Evolutionary conservation across 768 basidiomycete species (phyloP).

Genomic region (Pulveroboletus sp.): DNA sequence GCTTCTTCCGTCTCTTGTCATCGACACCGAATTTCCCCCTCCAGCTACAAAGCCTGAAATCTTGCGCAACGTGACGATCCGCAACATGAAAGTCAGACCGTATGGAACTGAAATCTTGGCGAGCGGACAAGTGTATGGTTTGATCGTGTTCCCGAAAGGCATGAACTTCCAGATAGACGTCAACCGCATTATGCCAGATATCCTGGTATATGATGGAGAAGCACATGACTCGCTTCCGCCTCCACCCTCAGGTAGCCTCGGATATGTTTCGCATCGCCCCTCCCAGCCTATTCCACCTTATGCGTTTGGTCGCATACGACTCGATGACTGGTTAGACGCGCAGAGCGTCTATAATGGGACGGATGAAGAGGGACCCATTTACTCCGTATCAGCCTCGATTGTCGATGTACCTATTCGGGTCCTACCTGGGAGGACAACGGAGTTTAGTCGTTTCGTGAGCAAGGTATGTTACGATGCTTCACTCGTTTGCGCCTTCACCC

Average conservation of each 20-base stretch:
- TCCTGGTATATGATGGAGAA: conserved; percentile 74
- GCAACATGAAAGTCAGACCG: conserved; percentile 69
- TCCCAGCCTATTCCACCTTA: conserved; percentile 66
- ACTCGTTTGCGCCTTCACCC: conserved; percentile 1
- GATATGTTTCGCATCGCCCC: conserved; percentile 43
- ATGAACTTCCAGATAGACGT: conserved; percentile 67
- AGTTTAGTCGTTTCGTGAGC: conserved; percentile 72
- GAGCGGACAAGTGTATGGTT: conserved; percentile 65
- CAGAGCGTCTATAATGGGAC: conserved; percentile 40
- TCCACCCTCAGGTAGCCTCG: conserved; percentile 6
- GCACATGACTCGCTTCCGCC: conserved; percentile 36
- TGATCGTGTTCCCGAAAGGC: conserved; percentile 65
- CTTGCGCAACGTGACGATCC: conserved; percentile 69
- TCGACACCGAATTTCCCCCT: conserved; percentile 58
- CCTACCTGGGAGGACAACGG: conserved; percentile 71
- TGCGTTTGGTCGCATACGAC: conserved; percentile 76
- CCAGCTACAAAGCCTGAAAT: conserved; percentile 63
- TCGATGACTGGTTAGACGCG: conserved; percentile 63
- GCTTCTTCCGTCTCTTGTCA: conserved; percentile 48
- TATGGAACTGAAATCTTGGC: conserved; percentile 50
- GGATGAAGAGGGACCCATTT: conserved; percentile 51
- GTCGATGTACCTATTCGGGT: conserved; percentile 75
- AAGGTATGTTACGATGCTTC: conserved; percentile 49
- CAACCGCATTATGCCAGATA: conserved; percentile 67
- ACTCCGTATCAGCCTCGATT: conserved; percentile 62